Conservation (phyloP, 2,329 filamentous ascomycete genomes). For the Sporothrix luriei region DNA sequence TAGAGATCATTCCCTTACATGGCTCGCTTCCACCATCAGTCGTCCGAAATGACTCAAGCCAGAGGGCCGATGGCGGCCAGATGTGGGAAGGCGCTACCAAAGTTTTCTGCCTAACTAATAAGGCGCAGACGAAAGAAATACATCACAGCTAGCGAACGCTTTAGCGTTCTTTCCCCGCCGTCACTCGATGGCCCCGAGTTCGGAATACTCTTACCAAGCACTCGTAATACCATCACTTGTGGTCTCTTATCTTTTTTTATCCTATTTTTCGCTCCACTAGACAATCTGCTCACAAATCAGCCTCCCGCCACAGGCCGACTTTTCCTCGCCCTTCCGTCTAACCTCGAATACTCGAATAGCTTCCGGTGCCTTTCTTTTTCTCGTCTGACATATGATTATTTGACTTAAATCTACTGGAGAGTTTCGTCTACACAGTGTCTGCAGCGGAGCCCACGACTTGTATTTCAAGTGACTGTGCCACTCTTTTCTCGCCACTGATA, state of each 20-base stretch:
- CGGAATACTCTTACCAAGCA: slow-evolving; percentile 32
- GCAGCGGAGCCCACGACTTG: neutral
- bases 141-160: neutral
- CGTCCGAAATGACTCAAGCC: slow-evolving; percentile 3
- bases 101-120: neutral
- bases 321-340: slow-evolving; percentile 8
- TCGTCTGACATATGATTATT: slow-evolving; percentile 19
- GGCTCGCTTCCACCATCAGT: neutral
- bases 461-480: neutral
- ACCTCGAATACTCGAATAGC: neutral
- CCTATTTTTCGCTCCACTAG: neutral
- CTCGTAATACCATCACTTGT: no score
- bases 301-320: slow-evolving; percentile 30
- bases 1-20: no score
- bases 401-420: slow-evolving; percentile 19
- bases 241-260: neutral
- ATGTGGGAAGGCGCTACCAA: neutral
- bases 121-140: slow-evolving; percentile 14
- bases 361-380: neutral
- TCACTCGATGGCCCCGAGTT: slow-evolving; percentile 32
- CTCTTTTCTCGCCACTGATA: neutral
- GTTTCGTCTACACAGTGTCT: neutral
- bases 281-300: slow-evolving; percentile 36
- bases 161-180: neutral
- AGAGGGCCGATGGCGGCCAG: slow-evolving; percentile 4